Evolutionary conservation across 2,329 filamentous ascomycete genomes (phyloP).

Genomic region (Pseudopyricularia javanii): DNA sequence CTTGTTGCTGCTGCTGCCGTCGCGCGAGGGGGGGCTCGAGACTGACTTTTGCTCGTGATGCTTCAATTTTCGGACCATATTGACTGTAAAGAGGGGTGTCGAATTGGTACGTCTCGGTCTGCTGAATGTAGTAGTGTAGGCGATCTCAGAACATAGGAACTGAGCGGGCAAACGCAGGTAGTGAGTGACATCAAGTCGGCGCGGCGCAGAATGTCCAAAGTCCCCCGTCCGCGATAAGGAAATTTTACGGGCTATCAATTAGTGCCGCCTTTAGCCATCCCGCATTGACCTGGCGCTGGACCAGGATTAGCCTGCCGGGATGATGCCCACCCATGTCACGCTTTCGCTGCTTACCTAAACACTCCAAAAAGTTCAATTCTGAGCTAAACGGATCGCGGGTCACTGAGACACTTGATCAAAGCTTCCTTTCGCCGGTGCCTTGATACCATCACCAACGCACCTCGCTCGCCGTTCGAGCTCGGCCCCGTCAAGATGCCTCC

Average conservation of each 20-base stretch:
- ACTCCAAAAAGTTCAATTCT: neutral
- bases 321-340: neutral
- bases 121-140: too few relatives aligned
- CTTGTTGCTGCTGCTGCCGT: neutral
- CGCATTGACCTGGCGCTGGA: neutral
- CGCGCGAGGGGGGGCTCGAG: neutral
- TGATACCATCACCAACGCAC: neutral
- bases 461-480: neutral
- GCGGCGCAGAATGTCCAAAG: neutral
- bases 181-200: too few relatives aligned
- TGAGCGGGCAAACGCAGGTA: too few relatives aligned
- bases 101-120: too few relatives aligned
- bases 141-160: too few relatives aligned
- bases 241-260: neutral
- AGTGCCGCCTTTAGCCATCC: neutral
- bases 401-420: too few relatives aligned
- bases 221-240: neutral
- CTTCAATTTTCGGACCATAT: slow-evolving; percentile 92
- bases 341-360: neutral
- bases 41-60: slow-evolving; percentile 90
- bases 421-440: too few relatives aligned
- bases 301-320: neutral
- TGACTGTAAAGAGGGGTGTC: slow-evolving; percentile 15
- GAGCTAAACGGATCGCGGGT: neutral
- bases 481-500: slow-evolving; percentile 8